Evolutionary conservation across 225 moss, liverwort and hornwort genomes (phyloP), one percentile per base, ranked within the genome.

Genomic region (Sphagnum tenellum): DNA sequence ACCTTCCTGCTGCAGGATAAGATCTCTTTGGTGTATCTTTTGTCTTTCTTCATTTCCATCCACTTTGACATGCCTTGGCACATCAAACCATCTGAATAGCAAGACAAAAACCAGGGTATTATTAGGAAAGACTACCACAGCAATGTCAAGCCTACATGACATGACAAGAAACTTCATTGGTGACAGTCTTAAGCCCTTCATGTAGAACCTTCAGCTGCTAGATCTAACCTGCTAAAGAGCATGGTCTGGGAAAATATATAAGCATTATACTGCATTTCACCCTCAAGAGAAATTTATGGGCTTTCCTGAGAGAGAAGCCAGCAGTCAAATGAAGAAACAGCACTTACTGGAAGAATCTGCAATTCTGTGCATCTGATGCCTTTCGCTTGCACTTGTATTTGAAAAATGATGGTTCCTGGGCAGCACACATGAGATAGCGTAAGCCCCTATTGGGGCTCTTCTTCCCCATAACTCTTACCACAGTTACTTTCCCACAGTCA

Each of bases 381-480:
- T 76, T 85, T 60, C 78, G 71, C 56, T 85, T 85, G 72, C 85
- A 81, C 70, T 85, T 85, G 46, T 81, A 64, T 67, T 85, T 81
- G 56, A 85, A 85, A 76, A 81, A 81, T 0, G 81, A 75, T 11
- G 85, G 81, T 56, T 85, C 85, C 14, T 81, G 85, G 60, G 66
- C 73, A 3, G 80, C 70, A 59, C 86, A 86, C 80, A 83, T 80
- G 55, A 86, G 76, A 60, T 86, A 86, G n/a, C 83, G 83, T 69
- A 86, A 72, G 54, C 86, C 86, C 72, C 86, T 78, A 11, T 86
- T 86, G 4, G 80, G 80, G 62, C 86, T 86, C 66, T 86, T 86
- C 54, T 80, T 80, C 60, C 86, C 86, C 52, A 80, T 71, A 7
- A 86, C 78, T 61, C 83, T 78, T 68, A 71, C 83, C 71, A 83